Evolutionary conservation across 495 filamentous ascomycete genomes (phyloP), one percentile per base, ranked within the genome.

Genomic region (Antarctomyces pellizariae): DNA sequence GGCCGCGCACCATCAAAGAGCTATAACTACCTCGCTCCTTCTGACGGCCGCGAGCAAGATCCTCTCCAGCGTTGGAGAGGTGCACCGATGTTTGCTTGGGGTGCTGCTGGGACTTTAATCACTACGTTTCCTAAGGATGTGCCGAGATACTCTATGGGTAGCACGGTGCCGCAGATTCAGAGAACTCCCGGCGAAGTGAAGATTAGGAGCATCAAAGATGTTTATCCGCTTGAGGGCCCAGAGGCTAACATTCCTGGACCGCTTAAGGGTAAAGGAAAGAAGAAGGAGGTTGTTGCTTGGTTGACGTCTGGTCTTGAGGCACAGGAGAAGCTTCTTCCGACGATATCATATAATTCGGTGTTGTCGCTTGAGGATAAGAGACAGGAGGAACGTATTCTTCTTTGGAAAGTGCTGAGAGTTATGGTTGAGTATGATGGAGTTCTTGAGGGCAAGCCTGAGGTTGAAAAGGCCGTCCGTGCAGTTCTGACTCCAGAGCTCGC

Each of bases 251-350:
- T 95, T 42, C 89, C 89, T 1, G 89, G 89, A 0, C 84, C 89
- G 10, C 52, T 93, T 6, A 80, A 69, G 52, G 56, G 65, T 17
- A 93, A 95, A 42, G 66, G 67, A 1, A 93, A 84, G 58, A 99
- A 95, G 54, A 95, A 95, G 50, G 89, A 99, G 30, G 61, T 75
- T 3, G 29, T 83, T 19, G 47, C 70, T 3, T 99, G 89, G 86
- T 54, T 99, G 17, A 67, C 52, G 2, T 56, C 59, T 36, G 73
- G 69, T 21, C 49, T 93, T 14, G 78, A 83, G 45, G 60, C 57
- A 13, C 53, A 64, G 24, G 30, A 47, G 3, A 30, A 38, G 22
- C 44, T 44, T 34, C 54, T 48, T 2, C 48, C 52, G 17, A 29
- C 24, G 10, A 18, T 28, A 12, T n/a, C n/a, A n/a, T n/a, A n/a